Evolutionary conservation across 2,329 filamentous ascomycete species (phyloP), one percentile per base, ranked within the genome.

Genomic region (Exophiala aquamarina): DNA sequence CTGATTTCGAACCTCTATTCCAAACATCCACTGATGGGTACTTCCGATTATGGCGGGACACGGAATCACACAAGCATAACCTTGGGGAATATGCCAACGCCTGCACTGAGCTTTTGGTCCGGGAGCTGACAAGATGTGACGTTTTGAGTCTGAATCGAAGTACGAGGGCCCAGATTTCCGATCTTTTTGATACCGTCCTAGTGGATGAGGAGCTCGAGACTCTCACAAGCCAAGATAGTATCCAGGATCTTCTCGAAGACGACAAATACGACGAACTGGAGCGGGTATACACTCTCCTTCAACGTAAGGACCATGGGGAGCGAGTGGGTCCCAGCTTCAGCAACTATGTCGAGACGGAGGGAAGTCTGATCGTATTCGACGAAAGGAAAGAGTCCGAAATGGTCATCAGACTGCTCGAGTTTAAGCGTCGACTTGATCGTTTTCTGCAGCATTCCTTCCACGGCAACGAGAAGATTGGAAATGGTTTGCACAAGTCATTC

Each of bases 401-500:
- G 91, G 84, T 98, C 1, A 71, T 89, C 4, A 82, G 87, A 26
- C 73, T 98, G 3, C 74, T 98, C 8, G 81, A 86, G 19, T 80
- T 98, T 57, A 91, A 95, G 63, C 79, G 83, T 38, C 81, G 84
- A 23, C 73, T 96, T 7, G 90, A 96, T 62, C 70, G 83, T 32
- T 83, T 92, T 58, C 86, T 89, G 63, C 80, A 82, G 32, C 79
- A 85, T 39, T 84, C 89, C 0, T 96, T 98, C 61, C 75, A 79
- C 37, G 82, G 82, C 43, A 81, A 95, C 57, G 82, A 89, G n/a
- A 78, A 81, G 17, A 83, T 97, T 39, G 79, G 83, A 0, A 87
- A 91, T 65, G 82, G 79, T 9, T 76, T 98, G 57, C 81, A 93
- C 46, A 89, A 96, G 60, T 80, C 89, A 0, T 97, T 98, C 63